Evolutionary conservation across 225 moss, liverwort and hornwort genomes (phyloP).

Genomic region (Pseudisothecium myosuroides): DNA sequence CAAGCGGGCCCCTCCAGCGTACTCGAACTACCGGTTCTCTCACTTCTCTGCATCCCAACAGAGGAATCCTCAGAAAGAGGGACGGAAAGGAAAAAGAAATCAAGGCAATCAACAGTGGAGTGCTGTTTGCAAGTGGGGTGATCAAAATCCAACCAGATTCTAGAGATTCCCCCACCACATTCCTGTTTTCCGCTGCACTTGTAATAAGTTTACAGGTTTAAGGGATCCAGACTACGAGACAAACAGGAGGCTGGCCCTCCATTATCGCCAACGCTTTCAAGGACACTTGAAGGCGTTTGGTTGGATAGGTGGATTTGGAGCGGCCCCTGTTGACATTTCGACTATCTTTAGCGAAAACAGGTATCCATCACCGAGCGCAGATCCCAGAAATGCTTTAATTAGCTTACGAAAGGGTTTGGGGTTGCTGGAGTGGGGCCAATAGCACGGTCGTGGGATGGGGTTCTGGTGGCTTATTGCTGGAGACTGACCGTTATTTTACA

Average conservation of each 20-base stretch:
- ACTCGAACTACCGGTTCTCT: neutral
- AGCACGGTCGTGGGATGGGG: conserved; percentile 7
- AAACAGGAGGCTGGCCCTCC: neutral
- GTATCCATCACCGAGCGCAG: neutral
- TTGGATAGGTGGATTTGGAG: conserved; percentile 9
- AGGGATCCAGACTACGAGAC: neutral
- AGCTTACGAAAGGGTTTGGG: neutral
- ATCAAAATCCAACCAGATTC: conserved; percentile 7
- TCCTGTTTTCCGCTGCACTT: neutral
- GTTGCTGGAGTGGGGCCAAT: neutral
- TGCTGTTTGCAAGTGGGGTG: neutral
- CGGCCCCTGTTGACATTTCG: neutral
- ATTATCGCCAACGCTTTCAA: neutral
- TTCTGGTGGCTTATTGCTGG: neutral
- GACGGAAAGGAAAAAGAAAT: neutral
- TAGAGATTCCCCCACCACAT: neutral
- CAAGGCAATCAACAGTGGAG: neutral
- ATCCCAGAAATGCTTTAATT: neutral
- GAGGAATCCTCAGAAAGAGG: neutral
- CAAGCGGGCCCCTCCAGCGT: neutral
- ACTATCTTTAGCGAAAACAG: neutral
- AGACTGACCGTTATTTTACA: conserved; percentile 20
- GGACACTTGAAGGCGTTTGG: neutral
- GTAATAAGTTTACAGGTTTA: neutral
- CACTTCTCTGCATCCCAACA: neutral